phyloP scores from a whole-genome alignment of 1,284 basidiomycete genomes.

The Fomes fomentarius region DNA sequence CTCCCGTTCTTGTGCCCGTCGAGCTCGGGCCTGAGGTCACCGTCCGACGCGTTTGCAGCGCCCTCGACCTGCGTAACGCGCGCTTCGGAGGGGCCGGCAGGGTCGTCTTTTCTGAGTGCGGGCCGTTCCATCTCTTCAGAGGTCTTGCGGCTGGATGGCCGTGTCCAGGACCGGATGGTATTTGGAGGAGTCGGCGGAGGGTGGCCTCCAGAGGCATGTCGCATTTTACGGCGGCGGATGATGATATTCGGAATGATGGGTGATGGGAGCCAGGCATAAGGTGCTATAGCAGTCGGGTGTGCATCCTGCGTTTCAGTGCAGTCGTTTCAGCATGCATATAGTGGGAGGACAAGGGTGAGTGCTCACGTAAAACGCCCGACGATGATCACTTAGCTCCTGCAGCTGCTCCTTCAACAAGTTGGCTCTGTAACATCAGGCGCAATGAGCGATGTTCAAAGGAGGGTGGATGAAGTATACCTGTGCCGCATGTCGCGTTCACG shows the following conservation, averaged over 20 bases:
- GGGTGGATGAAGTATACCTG: conserved; percentile 37
- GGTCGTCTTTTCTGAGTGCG: too few species aligned
- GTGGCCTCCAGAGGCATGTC: neutral
- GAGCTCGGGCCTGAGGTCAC: too few species aligned
- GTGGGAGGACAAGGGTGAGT: neutral
- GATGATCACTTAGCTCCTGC: conserved; percentile 73
- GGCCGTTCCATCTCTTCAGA: too few species aligned
- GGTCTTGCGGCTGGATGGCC: neutral
- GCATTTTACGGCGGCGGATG: conserved; percentile 12
- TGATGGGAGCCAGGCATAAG: conserved; percentile 16
- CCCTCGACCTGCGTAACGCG: too few species aligned
- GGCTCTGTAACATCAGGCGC: too few species aligned
- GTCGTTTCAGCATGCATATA: neutral
- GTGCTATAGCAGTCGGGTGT: conserved; percentile 11
- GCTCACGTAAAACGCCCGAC: conserved; percentile 66
- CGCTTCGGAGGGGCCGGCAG: too few species aligned
- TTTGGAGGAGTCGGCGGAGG: neutral
- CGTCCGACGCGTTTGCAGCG: too few species aligned
- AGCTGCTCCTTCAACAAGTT: conserved; percentile 68
- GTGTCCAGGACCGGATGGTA: conserved; percentile 1
- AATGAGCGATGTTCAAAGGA: neutral
- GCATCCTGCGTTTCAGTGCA: conserved; percentile 21
- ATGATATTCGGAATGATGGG: conserved; percentile 15
- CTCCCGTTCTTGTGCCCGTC: too few species aligned
- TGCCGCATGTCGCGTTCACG: conserved; percentile 67